Conservation (phyloP, 805 yeast species). For the Starmerella vitae region DNA sequence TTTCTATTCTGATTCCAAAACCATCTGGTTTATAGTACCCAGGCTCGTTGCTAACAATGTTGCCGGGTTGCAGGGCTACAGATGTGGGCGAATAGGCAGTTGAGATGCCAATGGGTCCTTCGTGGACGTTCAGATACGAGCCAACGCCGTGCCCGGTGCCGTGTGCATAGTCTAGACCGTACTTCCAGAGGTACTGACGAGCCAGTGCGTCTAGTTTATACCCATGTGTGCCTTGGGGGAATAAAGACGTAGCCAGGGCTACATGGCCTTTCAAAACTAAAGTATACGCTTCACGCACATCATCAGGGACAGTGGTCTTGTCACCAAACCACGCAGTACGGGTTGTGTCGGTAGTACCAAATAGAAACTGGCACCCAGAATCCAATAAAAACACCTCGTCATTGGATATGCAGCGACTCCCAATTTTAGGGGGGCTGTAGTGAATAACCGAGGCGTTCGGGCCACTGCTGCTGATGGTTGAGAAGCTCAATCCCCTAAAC, state of each 20-base stretch:
- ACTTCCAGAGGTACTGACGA: slow-evolving; percentile 65
- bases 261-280: slow-evolving; percentile 84
- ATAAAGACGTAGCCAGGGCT: slow-evolving; percentile 64
- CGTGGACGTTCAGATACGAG: slow-evolving; percentile 79
- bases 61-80: slow-evolving; percentile 49
- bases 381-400: slow-evolving; percentile 63
- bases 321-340: slow-evolving; percentile 61
- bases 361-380: slow-evolving; percentile 81
- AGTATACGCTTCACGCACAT: slow-evolving; percentile 58
- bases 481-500: slow-evolving; percentile 50
- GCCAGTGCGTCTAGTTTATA: slow-evolving; percentile 68
- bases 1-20: slow-evolving; percentile 81
- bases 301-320: slow-evolving; percentile 32
- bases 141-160: slow-evolving; percentile 99
- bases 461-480: slow-evolving; percentile 63
- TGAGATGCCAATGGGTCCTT: slow-evolving; percentile 77
- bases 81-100: slow-evolving; percentile 25
- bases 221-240: slow-evolving; percentile 68
- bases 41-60: slow-evolving; percentile 80
- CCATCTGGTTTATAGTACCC: slow-evolving; percentile 86
- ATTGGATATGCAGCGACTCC: slow-evolving; percentile 49
- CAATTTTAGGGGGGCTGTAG: slow-evolving; percentile 47
- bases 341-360: slow-evolving; percentile 95
- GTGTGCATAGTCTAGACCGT: slow-evolving; percentile 78
- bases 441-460: slow-evolving; percentile 68